Evolutionary conservation across 2,329 filamentous ascomycete species (phyloP).

Genomic region (Fusarium domesticum): DNA sequence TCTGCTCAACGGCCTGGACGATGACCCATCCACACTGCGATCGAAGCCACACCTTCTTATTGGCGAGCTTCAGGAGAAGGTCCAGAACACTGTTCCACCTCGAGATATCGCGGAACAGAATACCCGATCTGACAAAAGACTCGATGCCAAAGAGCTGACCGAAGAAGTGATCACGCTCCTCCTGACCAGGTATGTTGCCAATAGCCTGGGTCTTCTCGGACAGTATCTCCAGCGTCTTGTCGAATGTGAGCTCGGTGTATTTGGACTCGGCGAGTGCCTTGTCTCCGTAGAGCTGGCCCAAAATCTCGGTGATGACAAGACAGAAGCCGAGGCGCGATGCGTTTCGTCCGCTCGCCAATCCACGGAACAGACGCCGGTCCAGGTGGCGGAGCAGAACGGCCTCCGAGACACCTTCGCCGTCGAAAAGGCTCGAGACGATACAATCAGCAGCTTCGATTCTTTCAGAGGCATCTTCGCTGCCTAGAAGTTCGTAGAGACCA

Average conservation of each 20-base stretch:
- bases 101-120: slow-evolving; percentile 60
- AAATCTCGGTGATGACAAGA: slow-evolving; percentile 77
- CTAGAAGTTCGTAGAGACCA: slow-evolving; percentile 58
- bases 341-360: slow-evolving; percentile 86
- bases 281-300: slow-evolving; percentile 65
- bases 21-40: slow-evolving; percentile 84
- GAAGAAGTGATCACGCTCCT: slow-evolving; percentile 81
- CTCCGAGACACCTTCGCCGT: slow-evolving; percentile 48
- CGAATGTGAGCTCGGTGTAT: slow-evolving; percentile 55
- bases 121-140: slow-evolving; percentile 75
- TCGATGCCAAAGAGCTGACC: slow-evolving; percentile 86
- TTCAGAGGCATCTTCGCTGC: slow-evolving; percentile 55
- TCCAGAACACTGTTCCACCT: slow-evolving; percentile 68
- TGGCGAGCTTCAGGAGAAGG: slow-evolving; percentile 68
- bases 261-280: slow-evolving; percentile 43
- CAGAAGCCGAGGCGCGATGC: slow-evolving; percentile 87
- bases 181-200: slow-evolving; percentile 60
- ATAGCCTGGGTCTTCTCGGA: slow-evolving; percentile 54
- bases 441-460: slow-evolving; percentile 58
- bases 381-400: slow-evolving; percentile 56
- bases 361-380: slow-evolving; percentile 72
- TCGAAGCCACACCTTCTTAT: slow-evolving; percentile 83
- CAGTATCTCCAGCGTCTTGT: slow-evolving; percentile 51
- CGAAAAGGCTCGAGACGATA: slow-evolving; percentile 55
- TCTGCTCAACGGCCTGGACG: slow-evolving; percentile 66